Evolutionary conservation across 192 early-diverging fungal species (phyloP).

Genomic region (Linnemannia zychae): DNA sequence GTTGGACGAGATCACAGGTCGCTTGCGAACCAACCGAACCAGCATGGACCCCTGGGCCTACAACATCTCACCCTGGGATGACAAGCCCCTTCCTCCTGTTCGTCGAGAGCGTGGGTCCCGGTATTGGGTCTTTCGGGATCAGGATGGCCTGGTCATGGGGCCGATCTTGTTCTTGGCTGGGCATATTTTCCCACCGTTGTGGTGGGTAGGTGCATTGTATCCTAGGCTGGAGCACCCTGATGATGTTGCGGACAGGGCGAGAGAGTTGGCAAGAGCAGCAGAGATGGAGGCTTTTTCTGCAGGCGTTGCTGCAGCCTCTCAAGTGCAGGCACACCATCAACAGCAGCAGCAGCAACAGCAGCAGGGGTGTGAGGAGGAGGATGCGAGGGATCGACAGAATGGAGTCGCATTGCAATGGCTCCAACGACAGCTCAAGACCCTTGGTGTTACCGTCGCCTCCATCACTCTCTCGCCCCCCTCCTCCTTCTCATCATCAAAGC

Average conservation of each 20-base stretch:
- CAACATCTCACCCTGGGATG: constrained; percentile 7
- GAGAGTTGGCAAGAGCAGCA: neutral
- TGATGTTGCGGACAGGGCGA: neutral
- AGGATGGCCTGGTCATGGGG: constrained; percentile 26
- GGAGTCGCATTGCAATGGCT: constrained; percentile 16
- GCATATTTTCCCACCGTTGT: constrained; percentile 29
- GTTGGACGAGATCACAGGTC: constrained; percentile 32
- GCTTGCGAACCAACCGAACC: constrained; percentile 34
- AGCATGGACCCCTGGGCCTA: constrained; percentile 42
- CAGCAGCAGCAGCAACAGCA: neutral
- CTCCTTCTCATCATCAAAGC: neutral
- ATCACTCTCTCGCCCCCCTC: constrained; percentile 17
- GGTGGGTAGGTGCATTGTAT: constrained; percentile 44
- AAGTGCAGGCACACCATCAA: neutral
- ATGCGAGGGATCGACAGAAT: constrained; percentile 6
- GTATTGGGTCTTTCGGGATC: constrained; percentile 47
- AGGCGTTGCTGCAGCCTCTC: neutral
- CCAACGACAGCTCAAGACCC: constrained; percentile 10
- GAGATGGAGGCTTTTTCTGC: neutral
- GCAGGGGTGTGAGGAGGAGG: neutral
- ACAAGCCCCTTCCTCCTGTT: constrained; percentile 22
- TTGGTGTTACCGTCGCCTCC: constrained; percentile 15
- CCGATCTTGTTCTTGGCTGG: constrained; percentile 41
- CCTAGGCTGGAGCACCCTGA: constrained; percentile 26
- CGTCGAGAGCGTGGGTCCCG: constrained; percentile 3